Base-by-base conservation (phyloP, 2,329 filamentous ascomycete genomes). In the Ophiobolus disseminans region DNA sequence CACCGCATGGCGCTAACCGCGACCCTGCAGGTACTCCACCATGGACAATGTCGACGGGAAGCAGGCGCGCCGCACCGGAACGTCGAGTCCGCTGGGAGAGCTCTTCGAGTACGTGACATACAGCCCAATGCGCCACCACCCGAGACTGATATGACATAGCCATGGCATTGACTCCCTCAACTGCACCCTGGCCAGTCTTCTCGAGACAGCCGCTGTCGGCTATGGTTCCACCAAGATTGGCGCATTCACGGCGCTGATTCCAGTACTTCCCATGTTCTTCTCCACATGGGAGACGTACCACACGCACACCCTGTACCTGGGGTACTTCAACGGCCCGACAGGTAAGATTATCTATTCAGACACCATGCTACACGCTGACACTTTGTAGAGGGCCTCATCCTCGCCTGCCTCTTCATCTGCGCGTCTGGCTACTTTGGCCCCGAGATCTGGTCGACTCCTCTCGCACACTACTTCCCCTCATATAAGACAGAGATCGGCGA, bases 1-100 rank as follows among this genome's bases (percentile, higher is more conserved):
- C 17, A 8, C 16, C 3, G 30, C 8, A 10, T 4, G 5, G 28
- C 41, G 52, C 63, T 68, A 38, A 67, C 36, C 30, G 16, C 3
- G n/a, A 14, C 37, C 13, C 38, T 30, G 9, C 44, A 81, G 80
- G 73, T 87, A 97, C 76, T 95, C 94, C 63, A 99, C 94, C 11
- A 92, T 99, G 88, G 94, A 99, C 79, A 99, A 99, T 73, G 88
- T 97, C 57, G 94, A 99, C 74, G 94, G 94, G 62, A 99, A 99
- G 77, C 94, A 99, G 78, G 94, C 94, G 48, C 84, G 94, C 57
- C 84, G 94, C 66, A 99, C 94, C 3, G 92, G 93, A 43, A 97
- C 93, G 3, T 97, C 93, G 22, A 97, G 91, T 71, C 91, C 91
- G 1, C 82, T 99, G 20, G 94, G 94, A 62, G 94, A 99, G 76